phyloP scores from a whole-genome alignment of 179 eudicot genomes.

The Sideroxylon spinosum region DNA sequence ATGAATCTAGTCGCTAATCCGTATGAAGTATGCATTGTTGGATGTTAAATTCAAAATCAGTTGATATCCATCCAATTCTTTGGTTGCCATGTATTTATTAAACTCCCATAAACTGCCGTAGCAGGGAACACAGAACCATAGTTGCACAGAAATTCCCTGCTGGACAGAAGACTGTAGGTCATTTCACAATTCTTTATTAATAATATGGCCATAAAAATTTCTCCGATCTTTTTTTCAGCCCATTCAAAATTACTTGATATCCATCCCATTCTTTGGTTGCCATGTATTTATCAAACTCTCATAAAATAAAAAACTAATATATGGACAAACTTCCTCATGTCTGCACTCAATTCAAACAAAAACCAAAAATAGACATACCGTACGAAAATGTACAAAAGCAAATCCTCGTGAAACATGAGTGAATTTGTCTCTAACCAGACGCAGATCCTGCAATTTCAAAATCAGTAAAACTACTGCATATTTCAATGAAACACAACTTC shows the following conservation, averaged over 20 bases:
- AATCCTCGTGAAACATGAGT: slow-evolving; percentile 98
- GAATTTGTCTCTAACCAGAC: slow-evolving; percentile 95
- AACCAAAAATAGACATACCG: slow-evolving; percentile 44
- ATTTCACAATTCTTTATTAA: too few relatives aligned
- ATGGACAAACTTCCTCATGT: background rate
- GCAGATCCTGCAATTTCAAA: slow-evolving; percentile 74
- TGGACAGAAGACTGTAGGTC: too few relatives aligned
- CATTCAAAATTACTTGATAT: background rate
- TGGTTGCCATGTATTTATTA: background rate
- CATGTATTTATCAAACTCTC: background rate
- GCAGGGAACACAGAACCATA: too few relatives aligned
- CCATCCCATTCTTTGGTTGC: slow-evolving; percentile 3
- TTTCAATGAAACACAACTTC: background rate
- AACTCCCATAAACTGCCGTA: background rate
- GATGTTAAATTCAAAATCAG: background rate
- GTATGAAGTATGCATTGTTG: background rate
- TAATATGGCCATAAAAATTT: too few relatives aligned
- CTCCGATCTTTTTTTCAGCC: too few relatives aligned
- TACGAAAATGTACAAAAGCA: slow-evolving; percentile 87
- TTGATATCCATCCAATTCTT: background rate
- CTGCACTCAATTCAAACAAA: background rate
- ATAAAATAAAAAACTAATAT: background rate
- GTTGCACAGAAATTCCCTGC: too few relatives aligned
- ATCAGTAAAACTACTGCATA: slow-evolving; percentile 2
- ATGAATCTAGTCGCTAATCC: background rate